phyloP scores from a whole-genome alignment of 345 rosid genomes.

The Turritis glabra region DNA sequence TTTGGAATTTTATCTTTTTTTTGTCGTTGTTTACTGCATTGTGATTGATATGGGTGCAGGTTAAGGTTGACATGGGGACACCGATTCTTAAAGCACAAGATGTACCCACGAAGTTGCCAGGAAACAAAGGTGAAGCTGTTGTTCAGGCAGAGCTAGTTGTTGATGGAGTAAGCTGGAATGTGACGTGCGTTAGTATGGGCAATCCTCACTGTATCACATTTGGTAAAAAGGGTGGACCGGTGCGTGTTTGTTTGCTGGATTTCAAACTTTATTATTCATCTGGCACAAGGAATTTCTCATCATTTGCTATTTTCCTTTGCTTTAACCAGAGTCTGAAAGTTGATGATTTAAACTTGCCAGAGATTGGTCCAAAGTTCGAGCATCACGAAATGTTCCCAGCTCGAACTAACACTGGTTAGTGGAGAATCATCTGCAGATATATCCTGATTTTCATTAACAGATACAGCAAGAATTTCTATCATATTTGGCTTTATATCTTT shows the following conservation, averaged over 20 bases:
- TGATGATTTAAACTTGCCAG: constrained; percentile 76
- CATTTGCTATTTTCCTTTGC: not conserved
- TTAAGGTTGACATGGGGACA: constrained; percentile 93
- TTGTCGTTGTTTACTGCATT: constrained; percentile 7
- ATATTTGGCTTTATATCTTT: not conserved
- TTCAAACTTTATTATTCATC: not conserved
- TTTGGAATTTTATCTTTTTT: not conserved
- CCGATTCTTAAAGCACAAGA: constrained; percentile 80
- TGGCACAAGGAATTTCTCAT: not conserved
- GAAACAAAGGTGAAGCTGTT: constrained; percentile 52
- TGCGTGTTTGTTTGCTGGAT: constrained; percentile 36
- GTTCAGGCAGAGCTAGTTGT: constrained; percentile 59
- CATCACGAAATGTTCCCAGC: constrained; percentile 88
- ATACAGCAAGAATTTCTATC: not conserved
- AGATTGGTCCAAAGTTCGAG: constrained; percentile 92
- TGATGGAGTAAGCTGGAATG: constrained; percentile 85
- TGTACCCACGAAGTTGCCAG: constrained; percentile 73
- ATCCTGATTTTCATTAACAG: not conserved
- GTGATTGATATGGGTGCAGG: constrained; percentile 49
- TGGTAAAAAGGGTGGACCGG: constrained; percentile 66
- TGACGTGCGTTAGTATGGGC: constrained; percentile 98
- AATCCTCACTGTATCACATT: constrained; percentile 95
- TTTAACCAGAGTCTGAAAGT: constrained; percentile 68
- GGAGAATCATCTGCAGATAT: not conserved
- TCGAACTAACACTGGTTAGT: constrained; percentile 90